phyloP scores from a whole-genome alignment of 306 rosid species.

The barrel medic (Medicago truncatula) region MtrunA17r5.0-ANR NC_053046.1:2499501-2500000 shows the following conservation, averaged over 20 bases:
- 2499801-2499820: background rate
- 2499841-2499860: background rate
- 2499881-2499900: background rate
- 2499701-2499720: background rate
- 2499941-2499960: constrained; percentile 76
- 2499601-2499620: background rate
- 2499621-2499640: constrained; percentile 46
- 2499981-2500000: constrained; percentile 68
- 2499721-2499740: constrained; percentile 2
- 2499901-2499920: background rate
- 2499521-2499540: no score
- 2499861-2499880: background rate
- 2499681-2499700: constrained; percentile 21
- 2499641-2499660: constrained; percentile 55
- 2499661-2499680: constrained; percentile 39
- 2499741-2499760: constrained; percentile 46
- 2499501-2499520: no score
- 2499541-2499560: no score
- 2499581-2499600: no score
- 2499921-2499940: constrained; percentile 69
- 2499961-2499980: constrained; percentile 88
- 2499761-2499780: background rate
- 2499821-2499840: background rate
- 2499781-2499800: background rate
- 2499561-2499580: no score